Evolutionary conservation across 495 filamentous ascomycete genomes (phyloP).

Genomic region (Hyaloscypha bicolor): DNA sequence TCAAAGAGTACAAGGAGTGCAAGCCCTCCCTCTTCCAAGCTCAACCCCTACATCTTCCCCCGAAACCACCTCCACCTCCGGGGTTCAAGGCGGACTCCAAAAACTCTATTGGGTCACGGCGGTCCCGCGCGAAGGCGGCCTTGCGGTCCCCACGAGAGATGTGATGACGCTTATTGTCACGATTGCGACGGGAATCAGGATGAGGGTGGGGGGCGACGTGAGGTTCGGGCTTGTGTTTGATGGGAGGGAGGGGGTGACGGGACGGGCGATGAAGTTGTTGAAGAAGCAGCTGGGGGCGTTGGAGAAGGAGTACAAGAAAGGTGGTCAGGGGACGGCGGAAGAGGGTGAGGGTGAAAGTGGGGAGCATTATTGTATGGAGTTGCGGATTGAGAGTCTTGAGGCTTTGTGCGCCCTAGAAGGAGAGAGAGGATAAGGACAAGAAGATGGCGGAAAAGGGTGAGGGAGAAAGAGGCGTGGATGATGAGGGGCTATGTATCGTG

Average conservation of each 20-base stretch:
- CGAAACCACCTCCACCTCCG: background rate
- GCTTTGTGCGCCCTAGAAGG: too few species aligned
- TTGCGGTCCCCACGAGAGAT: background rate
- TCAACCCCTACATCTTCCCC: too few species aligned
- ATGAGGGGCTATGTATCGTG: too few species aligned
- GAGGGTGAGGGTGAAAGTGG: too few species aligned
- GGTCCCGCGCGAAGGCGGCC: background rate
- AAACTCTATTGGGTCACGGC: conserved; percentile 1
- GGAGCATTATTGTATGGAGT: too few species aligned
- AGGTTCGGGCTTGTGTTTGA: background rate
- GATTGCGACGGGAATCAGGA: background rate
- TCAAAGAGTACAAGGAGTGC: too few species aligned
- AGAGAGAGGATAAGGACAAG: too few species aligned
- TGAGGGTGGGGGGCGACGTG: background rate
- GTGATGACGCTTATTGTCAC: background rate
- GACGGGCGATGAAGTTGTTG: background rate
- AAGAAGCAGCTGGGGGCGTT: background rate
- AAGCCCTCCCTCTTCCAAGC: too few species aligned
- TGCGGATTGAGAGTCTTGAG: too few species aligned
- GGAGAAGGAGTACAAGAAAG: conserved; percentile 2
- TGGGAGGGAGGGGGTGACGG: background rate
- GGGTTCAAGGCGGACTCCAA: background rate
- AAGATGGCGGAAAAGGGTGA: too few species aligned
- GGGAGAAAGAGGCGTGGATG: too few species aligned
- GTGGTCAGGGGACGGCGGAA: too few species aligned